Evolutionary conservation across 768 basidiomycete genomes (phyloP), one percentile per base, ranked within the genome.

Genomic region (Phaeolepiota aurea): DNA sequence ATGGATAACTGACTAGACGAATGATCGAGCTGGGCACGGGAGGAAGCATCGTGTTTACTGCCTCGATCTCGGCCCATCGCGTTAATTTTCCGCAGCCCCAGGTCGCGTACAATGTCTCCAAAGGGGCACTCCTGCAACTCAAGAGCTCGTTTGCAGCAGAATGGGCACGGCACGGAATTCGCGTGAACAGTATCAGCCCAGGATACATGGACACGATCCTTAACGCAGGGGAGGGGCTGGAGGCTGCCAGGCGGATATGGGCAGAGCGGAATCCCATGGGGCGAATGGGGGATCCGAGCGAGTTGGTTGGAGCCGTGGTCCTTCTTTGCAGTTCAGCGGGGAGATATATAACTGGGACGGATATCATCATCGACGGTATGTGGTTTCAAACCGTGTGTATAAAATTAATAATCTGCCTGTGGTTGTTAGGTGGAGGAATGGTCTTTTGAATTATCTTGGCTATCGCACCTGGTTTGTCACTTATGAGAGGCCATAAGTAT

Each of bases 181-280:
- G 63, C 4, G 68, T 66, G 25, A 72, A 69, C 42, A 63, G 61
- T 30, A 59, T 72, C 19, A 63, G 62, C 32, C 65, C 68, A 9
- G 69, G 68, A 11, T 69, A 65, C 43, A 66, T 66, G 59, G 61
- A 68, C 36, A 69, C 70, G 3, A 53, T 61, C 33, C 51, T 69
- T 49, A 71, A 68, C 30, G 53, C 57, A 32, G 61, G 61, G 5
- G 52, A 54, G 0, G 55, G 56, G 1, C 48, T 66, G 10, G 61
- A 51, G 11, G 49, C 54, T 7, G 58, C 54, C n/a, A 53, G 60
- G 35, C 46, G 46, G 7, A 54, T 62, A n/a, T 71, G 65, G 68
- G 44, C 52, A 2, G 57, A 56, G 20, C 55, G 62, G 37, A 70
- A 58, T 43, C 67, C 65, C 9, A 59, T 68, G 60, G 68, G 68